Conservation (phyloP, 1,284 basidiomycete species). For the Tausonia pullulans region DNA sequence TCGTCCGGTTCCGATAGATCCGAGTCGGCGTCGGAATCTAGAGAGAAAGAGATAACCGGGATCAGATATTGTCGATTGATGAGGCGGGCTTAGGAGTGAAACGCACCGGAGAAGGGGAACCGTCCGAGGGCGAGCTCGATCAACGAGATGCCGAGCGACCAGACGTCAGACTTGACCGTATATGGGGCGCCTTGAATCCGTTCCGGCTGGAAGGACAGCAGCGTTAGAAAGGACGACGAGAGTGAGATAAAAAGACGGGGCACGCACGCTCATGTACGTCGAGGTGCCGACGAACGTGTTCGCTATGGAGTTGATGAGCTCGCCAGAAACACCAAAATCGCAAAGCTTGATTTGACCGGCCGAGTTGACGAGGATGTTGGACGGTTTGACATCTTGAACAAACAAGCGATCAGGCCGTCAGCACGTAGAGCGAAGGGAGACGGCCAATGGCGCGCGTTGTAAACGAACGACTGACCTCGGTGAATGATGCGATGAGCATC, state of each 20-base stretch:
- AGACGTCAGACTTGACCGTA: constrained; percentile 94
- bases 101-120: constrained; percentile 73
- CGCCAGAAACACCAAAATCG: constrained; percentile 97
- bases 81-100: constrained; percentile 13
- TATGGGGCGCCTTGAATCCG: constrained; percentile 97
- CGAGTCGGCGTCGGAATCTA: constrained; percentile 41
- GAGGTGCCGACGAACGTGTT: constrained; percentile 98
- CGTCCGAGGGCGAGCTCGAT: constrained; percentile 89
- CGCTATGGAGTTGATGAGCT: constrained; percentile 96
- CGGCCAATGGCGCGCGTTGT: neutral
- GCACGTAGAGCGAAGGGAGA: neutral
- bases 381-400: constrained; percentile 85
- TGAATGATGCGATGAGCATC: constrained; percentile 99
- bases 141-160: constrained; percentile 89
- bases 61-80: neutral
- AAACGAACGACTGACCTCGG: constrained; percentile 52
- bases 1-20: constrained; percentile 50
- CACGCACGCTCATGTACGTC: constrained; percentile 95
- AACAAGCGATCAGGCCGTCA: no score
- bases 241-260: constrained; percentile 1
- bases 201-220: constrained; percentile 56
- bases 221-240: neutral
- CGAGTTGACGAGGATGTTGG: constrained; percentile 91
- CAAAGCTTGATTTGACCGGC: constrained; percentile 94
- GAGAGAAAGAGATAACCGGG: neutral